These are phyloP conservation scores for Aspergillus cristatus DNA, from an alignment of 495 filamentous ascomycete genomes.

Conservation along the genomic window DNA sequence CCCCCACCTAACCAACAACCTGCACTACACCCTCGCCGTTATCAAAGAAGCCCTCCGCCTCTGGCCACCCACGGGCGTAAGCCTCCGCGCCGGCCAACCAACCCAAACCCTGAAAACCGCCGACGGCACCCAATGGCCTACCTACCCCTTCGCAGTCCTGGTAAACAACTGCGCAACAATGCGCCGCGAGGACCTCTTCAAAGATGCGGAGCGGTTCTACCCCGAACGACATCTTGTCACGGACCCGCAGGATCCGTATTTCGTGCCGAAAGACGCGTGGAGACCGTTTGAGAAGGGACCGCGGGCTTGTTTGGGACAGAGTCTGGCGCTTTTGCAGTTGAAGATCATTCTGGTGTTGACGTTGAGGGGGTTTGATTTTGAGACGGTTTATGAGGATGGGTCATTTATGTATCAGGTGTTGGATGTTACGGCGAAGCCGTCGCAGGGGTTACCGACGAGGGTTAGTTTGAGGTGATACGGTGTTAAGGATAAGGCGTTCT, in stretches of 20 bases:
- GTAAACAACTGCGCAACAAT: constrained; percentile 1
- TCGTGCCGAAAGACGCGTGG: constrained; percentile 25
- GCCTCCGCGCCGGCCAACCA: constrained; percentile 19
- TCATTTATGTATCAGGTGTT: constrained; percentile 7
- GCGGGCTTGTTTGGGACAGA: constrained; percentile 45
- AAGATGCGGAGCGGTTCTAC: constrained; percentile 11
- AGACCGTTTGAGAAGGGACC: constrained; percentile 45
- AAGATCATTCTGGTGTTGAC: constrained; percentile 36
- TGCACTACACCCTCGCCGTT: constrained; percentile 36
- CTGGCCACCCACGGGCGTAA: constrained; percentile 30
- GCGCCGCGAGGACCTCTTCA: constrained; percentile 1
- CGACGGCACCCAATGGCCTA: constrained; percentile 1
- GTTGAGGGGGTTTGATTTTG: constrained; percentile 37
- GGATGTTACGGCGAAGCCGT: background rate
- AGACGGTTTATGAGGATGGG: constrained; percentile 32
- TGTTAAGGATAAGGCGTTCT: too few relatives aligned
- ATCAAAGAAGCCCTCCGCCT: constrained; percentile 42
- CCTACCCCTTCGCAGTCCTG: constrained; percentile 1
- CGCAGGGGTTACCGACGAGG: background rate
- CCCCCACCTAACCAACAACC: constrained; percentile 29
- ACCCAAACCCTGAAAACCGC: background rate
- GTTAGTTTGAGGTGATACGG: background rate
- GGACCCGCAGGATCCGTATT: constrained; percentile 12
- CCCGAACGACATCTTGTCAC: constrained; percentile 15
- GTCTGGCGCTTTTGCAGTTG: constrained; percentile 40